Conservation (phyloP, 2,329 filamentous ascomycete genomes). For the Bipolaris victoriae region DNA sequence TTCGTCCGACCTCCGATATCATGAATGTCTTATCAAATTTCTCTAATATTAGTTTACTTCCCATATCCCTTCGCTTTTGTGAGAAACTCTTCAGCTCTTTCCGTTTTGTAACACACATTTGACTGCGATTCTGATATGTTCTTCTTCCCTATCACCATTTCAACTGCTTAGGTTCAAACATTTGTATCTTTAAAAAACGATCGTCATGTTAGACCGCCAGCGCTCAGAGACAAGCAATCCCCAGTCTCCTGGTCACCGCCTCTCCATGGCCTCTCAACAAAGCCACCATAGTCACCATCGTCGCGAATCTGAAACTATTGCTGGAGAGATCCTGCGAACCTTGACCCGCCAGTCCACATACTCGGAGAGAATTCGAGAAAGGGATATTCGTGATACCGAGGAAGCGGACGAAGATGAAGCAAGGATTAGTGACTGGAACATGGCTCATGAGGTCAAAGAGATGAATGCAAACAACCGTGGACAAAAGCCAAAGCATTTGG, state of each 20-base stretch:
- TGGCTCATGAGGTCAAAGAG: slow-evolving; percentile 1
- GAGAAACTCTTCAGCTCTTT: not conserved
- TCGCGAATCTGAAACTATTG: slow-evolving; percentile 1
- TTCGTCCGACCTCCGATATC: not conserved
- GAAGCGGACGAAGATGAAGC: not conserved
- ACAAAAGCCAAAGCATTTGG: slow-evolving; percentile 4
- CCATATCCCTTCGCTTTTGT: not conserved
- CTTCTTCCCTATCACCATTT: not conserved
- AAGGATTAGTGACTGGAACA: not conserved
- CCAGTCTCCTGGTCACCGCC: not conserved
- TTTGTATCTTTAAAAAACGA: not conserved
- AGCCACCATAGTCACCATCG: not conserved
- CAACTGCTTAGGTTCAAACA: not conserved
- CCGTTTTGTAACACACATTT: not conserved
- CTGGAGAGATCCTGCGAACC: slow-evolving; percentile 1
- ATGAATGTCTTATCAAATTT: not conserved
- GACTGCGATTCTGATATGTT: not conserved
- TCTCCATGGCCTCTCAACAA: not conserved
- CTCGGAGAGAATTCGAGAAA: not conserved
- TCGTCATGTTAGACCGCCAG: not conserved
- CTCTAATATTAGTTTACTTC: not conserved
- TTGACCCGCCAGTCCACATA: not conserved
- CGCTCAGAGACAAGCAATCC: not conserved
- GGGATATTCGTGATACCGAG: not conserved
- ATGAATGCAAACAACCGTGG: not conserved